Evolutionary conservation across 2,329 filamentous ascomycete genomes (phyloP).

Genomic region (Diaporthe velutina): DNA sequence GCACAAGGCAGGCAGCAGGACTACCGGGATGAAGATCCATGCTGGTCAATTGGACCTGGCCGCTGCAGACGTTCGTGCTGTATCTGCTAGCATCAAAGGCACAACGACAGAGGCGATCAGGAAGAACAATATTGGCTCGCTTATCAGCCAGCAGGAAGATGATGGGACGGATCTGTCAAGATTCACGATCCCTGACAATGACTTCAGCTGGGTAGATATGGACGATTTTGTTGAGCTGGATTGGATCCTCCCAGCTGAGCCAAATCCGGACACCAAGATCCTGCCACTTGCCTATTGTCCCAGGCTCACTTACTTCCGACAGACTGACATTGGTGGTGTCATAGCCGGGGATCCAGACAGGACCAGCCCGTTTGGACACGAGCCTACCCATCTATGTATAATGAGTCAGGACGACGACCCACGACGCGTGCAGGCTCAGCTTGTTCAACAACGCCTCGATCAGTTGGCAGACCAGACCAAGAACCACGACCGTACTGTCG

Average conservation of each 20-base stretch:
- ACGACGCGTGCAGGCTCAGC: constrained; percentile 85
- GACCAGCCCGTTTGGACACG: constrained; percentile 91
- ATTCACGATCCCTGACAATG: constrained; percentile 95
- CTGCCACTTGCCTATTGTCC: constrained; percentile 92
- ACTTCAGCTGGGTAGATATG: constrained; percentile 98
- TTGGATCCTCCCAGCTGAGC: constrained; percentile 92
- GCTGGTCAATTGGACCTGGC: constrained; percentile 93
- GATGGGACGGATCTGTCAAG: constrained; percentile 81
- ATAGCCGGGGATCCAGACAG: constrained; percentile 85
- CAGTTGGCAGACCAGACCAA: constrained; percentile 84
- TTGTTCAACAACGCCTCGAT: constrained; percentile 85
- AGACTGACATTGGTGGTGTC: constrained; percentile 89
- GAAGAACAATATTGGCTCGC: constrained; percentile 64
- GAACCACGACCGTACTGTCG: constrained; percentile 78
- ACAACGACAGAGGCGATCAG: constrained; percentile 83
- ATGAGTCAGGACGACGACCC: constrained; percentile 95
- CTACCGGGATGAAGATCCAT: constrained; percentile 95
- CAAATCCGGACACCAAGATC: constrained; percentile 94
- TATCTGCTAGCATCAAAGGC: constrained; percentile 89
- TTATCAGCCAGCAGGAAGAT: constrained; percentile 66
- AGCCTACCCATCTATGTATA: constrained; percentile 93
- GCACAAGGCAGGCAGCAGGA: constrained; percentile 81
- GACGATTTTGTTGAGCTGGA: constrained; percentile 99
- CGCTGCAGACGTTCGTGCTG: constrained; percentile 90
- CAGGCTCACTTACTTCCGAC: constrained; percentile 96